These are phyloP conservation scores for Daldinia concentrica DNA, from an alignment of 495 filamentous ascomycete species.

Conservation along the genomic window DNA sequence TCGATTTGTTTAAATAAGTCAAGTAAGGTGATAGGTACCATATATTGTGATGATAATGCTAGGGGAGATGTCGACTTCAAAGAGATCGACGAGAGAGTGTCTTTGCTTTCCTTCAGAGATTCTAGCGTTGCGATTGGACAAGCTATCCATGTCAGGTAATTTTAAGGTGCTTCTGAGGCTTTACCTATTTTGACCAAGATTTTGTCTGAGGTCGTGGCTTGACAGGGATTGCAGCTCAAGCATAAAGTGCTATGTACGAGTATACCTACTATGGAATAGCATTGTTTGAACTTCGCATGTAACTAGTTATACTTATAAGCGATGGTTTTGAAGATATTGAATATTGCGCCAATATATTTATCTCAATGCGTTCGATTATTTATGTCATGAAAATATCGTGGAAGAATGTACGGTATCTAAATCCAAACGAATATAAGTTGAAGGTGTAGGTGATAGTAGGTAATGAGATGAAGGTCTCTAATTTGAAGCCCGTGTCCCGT, in stretches of 20 bases:
- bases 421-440: background rate
- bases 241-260: conserved; percentile 12
- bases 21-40: conserved; percentile 21
- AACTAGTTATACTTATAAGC: background rate
- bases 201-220: conserved; percentile 32
- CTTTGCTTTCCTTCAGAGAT: conserved; percentile 26
- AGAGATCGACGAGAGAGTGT: conserved; percentile 17
- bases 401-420: background rate
- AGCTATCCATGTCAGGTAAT: conserved; percentile 42
- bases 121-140: conserved; percentile 31
- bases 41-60: conserved; percentile 9
- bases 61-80: conserved; percentile 22
- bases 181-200: conserved; percentile 32
- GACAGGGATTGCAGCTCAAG: conserved; percentile 34
- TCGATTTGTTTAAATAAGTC: conserved; percentile 5
- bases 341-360: conserved; percentile 13
- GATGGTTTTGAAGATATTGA: background rate
- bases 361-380: background rate
- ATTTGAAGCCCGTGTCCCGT: conserved; percentile 14
- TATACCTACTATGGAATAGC: background rate
- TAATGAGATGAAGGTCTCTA: background rate
- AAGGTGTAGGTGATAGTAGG: background rate
- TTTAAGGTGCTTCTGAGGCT: conserved; percentile 43
- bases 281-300: background rate
- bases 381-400: background rate